Conservation (phyloP, 2,329 filamentous ascomycete genomes). For the Karstenula rhodostoma region DNA sequence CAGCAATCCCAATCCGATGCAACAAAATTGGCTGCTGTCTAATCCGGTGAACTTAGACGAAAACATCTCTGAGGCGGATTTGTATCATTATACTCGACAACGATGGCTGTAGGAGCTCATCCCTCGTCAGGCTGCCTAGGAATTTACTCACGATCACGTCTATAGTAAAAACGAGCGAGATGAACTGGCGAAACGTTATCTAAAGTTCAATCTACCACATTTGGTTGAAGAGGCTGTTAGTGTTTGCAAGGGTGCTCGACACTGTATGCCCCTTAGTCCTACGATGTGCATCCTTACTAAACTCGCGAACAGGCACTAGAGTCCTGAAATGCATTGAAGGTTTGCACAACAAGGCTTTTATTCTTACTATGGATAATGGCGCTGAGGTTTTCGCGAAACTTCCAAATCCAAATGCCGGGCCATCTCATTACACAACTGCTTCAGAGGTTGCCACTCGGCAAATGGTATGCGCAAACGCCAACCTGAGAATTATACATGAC, state of each 20-base stretch:
- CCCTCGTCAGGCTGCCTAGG: not conserved
- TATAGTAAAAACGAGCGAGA: slow-evolving; percentile 38
- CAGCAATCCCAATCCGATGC: not conserved
- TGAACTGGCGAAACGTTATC: slow-evolving; percentile 37
- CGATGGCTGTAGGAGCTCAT: slow-evolving; percentile 33
- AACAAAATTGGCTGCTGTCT: slow-evolving; percentile 11
- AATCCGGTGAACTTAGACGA: slow-evolving; percentile 18
- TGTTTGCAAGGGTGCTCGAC: slow-evolving; percentile 34
- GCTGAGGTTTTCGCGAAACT: slow-evolving; percentile 26
- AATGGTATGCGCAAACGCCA: slow-evolving; percentile 26
- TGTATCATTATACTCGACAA: slow-evolving; percentile 33
- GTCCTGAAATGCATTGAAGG: slow-evolving; percentile 43
- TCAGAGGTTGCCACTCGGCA: slow-evolving; percentile 27
- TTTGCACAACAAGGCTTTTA: slow-evolving; percentile 32
- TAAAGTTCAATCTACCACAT: slow-evolving; percentile 38
- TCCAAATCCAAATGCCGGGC: slow-evolving; percentile 32
- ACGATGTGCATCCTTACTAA: slow-evolving; percentile 11
- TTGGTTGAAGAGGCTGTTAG: slow-evolving; percentile 35
- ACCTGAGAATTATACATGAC: slow-evolving; percentile 5
- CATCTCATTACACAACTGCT: slow-evolving; percentile 24
- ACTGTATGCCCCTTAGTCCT: slow-evolving; percentile 28
- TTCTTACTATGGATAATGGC: slow-evolving; percentile 29
- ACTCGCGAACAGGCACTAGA: slow-evolving; percentile 26
- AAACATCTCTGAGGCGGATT: slow-evolving; percentile 26
- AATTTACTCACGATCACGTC: slow-evolving; percentile 13